Base-by-base conservation (phyloP, 768 basidiomycete species). In the Aureoboletus auriporus region DNA sequence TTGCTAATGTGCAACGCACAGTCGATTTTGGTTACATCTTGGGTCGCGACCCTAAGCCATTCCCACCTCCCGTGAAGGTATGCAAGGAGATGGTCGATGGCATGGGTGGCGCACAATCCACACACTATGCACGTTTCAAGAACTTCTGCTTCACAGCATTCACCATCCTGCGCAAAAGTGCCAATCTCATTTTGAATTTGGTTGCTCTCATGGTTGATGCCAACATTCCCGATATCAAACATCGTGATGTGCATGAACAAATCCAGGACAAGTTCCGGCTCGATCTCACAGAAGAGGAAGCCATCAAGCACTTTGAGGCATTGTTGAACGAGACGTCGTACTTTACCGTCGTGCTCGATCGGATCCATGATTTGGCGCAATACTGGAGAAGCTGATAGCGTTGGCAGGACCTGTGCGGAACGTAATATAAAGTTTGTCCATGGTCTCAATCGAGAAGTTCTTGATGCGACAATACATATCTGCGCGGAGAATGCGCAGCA, bases 31-130 rank as follows among this genome's bases (percentile, higher is more conserved):
- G 96, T 2, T 99, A 97, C 68, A 98, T 98, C 58, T 78, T 98
- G 12, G 96, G 96, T 3, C 85, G 93, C 3, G 96, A 98, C 63
- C 96, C 96, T 0, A 98, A 99, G 61, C 92, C 93, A 0, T 95
- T 94, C 63, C 94, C 96, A 2, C 96, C 96, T 6, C 90, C 93
- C 11, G 94, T 98, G 56, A 99, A 99, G 66, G 89, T 99, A 35
- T 97, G 94, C 70, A 94, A 95, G 62, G 96, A 98, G 64, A 99
- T 98, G 96, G 92, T 98, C 0, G 96, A 99, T 64, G 95, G 90
- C 10, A 95, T 99, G 93, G 96, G 96, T n/a, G 95, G 96, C 10
- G 84, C 90, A 1, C 82, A 89, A 60, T 95, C 93, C 6, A 80
- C 87, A n/a, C 95, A 98, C 65, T 97, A 97, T 67, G 80, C 84